These are phyloP conservation scores for Punctularia strigosozonata DNA, from an alignment of 768 basidiomycete genomes.

Conservation along the genomic window DNA sequence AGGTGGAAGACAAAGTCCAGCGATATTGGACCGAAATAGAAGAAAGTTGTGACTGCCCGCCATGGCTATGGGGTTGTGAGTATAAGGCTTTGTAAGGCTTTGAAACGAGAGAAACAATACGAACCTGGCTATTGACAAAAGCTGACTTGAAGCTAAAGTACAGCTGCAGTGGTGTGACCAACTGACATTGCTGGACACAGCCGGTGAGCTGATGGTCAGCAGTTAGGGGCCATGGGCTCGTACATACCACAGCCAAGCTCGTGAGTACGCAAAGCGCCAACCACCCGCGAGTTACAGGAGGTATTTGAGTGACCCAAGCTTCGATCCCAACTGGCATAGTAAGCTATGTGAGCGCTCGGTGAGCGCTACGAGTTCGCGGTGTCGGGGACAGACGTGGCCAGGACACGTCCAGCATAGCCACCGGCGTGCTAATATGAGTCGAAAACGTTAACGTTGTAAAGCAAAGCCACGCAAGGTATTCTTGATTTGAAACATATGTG, in stretches of 20 bases:
- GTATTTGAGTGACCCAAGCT: slow-evolving; percentile 85
- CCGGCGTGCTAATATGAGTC: too few species aligned
- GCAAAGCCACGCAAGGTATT: too few species aligned
- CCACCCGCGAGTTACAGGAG: slow-evolving; percentile 86
- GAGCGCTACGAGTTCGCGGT: neutral
- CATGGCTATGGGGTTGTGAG: slow-evolving; percentile 45
- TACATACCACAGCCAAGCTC: slow-evolving; percentile 78
- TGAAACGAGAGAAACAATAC: slow-evolving; percentile 8
- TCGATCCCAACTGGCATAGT: slow-evolving; percentile 77
- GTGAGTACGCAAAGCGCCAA: slow-evolving; percentile 65
- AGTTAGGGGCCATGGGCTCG: too few species aligned
- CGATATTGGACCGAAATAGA: slow-evolving; percentile 90
- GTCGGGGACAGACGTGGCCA: too few species aligned
- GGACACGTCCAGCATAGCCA: too few species aligned
- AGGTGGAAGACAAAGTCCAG: slow-evolving; percentile 94
- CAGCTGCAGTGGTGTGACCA: slow-evolving; percentile 82
- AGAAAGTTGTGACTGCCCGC: slow-evolving; percentile 84
- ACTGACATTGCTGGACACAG: slow-evolving; percentile 69
- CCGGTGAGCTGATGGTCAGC: neutral
- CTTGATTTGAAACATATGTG: too few species aligned
- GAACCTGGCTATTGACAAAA: slow-evolving; percentile 70
- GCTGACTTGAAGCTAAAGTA: slow-evolving; percentile 87
- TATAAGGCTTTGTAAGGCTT: neutral
- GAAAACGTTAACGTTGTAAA: too few species aligned
- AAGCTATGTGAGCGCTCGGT: neutral